Evolutionary conservation across 2,329 filamentous ascomycete genomes (phyloP).

Genomic region (Penicillium sp.): DNA sequence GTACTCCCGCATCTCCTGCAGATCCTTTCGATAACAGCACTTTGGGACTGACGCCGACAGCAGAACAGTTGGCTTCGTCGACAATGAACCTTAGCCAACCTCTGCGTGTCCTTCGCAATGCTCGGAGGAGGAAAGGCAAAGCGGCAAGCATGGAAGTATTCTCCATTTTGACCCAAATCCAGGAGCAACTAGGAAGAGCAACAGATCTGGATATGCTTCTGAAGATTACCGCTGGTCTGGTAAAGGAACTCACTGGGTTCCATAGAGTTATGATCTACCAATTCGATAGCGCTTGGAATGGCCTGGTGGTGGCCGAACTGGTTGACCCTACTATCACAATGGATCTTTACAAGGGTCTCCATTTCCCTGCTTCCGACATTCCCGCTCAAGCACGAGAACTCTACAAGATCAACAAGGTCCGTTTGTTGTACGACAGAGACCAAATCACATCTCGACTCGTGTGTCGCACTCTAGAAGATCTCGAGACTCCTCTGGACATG

Average conservation of each 20-base stretch:
- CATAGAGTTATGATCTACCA: conserved; percentile 93
- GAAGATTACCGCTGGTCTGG: conserved; percentile 76
- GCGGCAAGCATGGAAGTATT: conserved; percentile 81
- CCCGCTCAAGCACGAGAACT: conserved; percentile 81
- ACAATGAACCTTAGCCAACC: conserved; percentile 73
- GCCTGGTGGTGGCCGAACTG: conserved; percentile 80
- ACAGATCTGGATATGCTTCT: conserved; percentile 68
- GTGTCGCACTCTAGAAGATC: conserved; percentile 65
- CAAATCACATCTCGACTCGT: conserved; percentile 75
- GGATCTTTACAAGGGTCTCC: conserved; percentile 80
- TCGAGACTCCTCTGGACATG: conserved; percentile 69
- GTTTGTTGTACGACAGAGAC: conserved; percentile 80
- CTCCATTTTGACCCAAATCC: conserved; percentile 87
- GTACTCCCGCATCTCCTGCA: conserved; percentile 19
- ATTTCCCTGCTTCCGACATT: conserved; percentile 86
- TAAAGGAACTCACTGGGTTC: conserved; percentile 86
- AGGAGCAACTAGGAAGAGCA: conserved; percentile 69
- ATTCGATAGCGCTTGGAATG: conserved; percentile 78
- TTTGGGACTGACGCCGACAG: conserved; percentile 65
- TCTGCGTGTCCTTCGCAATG: conserved; percentile 69
- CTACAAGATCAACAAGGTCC: conserved; percentile 85
- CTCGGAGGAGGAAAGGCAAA: conserved; percentile 70
- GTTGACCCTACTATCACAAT: conserved; percentile 75
- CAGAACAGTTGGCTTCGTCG: conserved; percentile 70
- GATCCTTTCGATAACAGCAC: conserved; percentile 50